phyloP scores from a whole-genome alignment of 495 filamentous ascomycete genomes.

The Articulospora tetracladia region DNA sequence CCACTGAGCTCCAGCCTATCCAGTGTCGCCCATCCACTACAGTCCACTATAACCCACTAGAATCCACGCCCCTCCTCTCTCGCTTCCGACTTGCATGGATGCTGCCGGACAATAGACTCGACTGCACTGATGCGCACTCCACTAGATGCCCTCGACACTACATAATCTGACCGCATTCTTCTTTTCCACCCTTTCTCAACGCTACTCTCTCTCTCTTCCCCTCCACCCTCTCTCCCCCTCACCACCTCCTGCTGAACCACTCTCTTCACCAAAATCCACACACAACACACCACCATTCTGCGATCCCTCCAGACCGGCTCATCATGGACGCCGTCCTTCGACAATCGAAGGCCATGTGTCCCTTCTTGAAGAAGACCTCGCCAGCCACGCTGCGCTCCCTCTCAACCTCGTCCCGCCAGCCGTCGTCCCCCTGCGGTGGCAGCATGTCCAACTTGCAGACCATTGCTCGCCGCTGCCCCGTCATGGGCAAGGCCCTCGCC shows the following conservation, averaged over 20 bases:
- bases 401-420: slow-evolving; percentile 63
- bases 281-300: neutral
- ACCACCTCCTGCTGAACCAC: neutral
- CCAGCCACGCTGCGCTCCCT: slow-evolving; percentile 85
- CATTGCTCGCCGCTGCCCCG: slow-evolving; percentile 88
- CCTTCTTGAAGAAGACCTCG: slow-evolving; percentile 92
- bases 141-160: neutral
- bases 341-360: slow-evolving; percentile 92
- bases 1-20: too few species aligned
- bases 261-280: neutral
- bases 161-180: neutral
- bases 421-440: slow-evolving; percentile 70
- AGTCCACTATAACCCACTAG: too few species aligned
- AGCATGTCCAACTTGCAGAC: slow-evolving; percentile 97
- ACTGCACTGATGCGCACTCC: too few species aligned
- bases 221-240: too few species aligned
- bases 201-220: neutral
- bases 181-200: neutral
- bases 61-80: too few species aligned
- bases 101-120: too few species aligned
- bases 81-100: too few species aligned
- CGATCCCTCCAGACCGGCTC: slow-evolving; percentile 12
- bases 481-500: slow-evolving; percentile 97
- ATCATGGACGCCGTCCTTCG: slow-evolving; percentile 90
- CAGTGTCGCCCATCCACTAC: too few species aligned